A percentile compares a stretch with the other conserved stretches of the same genome.
phyloP scores from a whole-genome alignment of 164 flowering plant species.

The Aristolochia californica region DNA sequence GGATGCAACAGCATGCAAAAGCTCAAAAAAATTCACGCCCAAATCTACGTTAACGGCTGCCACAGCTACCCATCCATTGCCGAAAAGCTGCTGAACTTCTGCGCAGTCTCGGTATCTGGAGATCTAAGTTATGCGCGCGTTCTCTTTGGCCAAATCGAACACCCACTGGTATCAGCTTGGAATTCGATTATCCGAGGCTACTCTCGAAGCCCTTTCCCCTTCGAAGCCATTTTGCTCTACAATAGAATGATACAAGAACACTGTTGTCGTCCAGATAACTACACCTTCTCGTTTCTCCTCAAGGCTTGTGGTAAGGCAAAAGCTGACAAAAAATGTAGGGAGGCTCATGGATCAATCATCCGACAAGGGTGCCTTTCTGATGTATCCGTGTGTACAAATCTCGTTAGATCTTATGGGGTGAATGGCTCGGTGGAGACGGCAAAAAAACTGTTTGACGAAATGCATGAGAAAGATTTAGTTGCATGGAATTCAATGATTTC shows the following conservation, averaged over 20 bases:
- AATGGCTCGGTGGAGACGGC: conserved; percentile 24
- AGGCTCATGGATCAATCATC: conserved; percentile 38
- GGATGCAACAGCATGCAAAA: conserved; percentile 34
- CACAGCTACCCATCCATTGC: conserved; percentile 24
- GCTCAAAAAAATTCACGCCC: conserved; percentile 34
- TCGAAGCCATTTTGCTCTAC: conserved; percentile 27
- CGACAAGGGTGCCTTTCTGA: conserved; percentile 26
- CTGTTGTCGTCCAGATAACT: conserved; percentile 21
- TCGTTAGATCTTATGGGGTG: conserved; percentile 30
- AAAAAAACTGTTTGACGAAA: conserved; percentile 34
- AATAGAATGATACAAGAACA: conserved; percentile 26
- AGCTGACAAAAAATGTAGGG: conserved; percentile 29
- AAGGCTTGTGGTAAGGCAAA: conserved; percentile 36
- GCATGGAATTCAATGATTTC: conserved; percentile 57
- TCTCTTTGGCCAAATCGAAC: conserved; percentile 23
- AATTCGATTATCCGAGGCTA: conserved; percentile 35
- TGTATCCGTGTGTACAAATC: conserved; percentile 35
- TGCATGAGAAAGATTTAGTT: conserved; percentile 38
- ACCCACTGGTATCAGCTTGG: conserved; percentile 31
- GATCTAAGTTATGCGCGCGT: conserved; percentile 24
- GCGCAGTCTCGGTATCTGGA: conserved; percentile 33
- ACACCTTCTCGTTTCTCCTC: conserved; percentile 43
- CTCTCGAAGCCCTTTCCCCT: conserved; percentile 20
- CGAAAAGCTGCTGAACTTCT: conserved; percentile 28
- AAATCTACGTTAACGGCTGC: conserved; percentile 30